These are phyloP conservation scores for Penicillium sp. DNA, from an alignment of 2,329 filamentous ascomycete genomes.

Conservation along the genomic window DNA sequence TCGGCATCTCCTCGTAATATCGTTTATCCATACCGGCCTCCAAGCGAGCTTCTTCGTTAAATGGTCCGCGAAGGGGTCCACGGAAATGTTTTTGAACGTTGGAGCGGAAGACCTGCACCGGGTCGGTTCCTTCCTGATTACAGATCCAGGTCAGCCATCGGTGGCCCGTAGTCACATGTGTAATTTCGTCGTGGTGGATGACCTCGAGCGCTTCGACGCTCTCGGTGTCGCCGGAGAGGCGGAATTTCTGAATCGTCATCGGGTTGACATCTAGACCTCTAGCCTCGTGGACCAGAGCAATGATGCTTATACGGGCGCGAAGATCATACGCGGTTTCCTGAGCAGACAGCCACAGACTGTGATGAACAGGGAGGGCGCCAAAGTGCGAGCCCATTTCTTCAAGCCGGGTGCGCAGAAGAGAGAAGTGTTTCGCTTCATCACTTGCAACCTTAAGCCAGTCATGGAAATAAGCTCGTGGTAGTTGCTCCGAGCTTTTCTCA, in stretches of 20 bases:
- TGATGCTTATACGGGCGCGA: slow-evolving; percentile 48
- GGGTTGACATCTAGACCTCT: slow-evolving; percentile 51
- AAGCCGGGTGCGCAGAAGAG: slow-evolving; percentile 45
- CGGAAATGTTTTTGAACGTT: slow-evolving; percentile 47
- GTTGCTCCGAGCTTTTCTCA: slow-evolving; percentile 20
- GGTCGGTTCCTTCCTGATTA: slow-evolving; percentile 46
- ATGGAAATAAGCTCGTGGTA: slow-evolving; percentile 49
- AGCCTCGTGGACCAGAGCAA: slow-evolving; percentile 51
- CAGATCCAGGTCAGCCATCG: slow-evolving; percentile 52
- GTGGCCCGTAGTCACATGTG: slow-evolving; percentile 51
- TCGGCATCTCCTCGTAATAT: slow-evolving; percentile 40
- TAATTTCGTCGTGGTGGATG: slow-evolving; percentile 53
- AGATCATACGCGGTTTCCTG: slow-evolving; percentile 46
- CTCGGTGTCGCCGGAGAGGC: slow-evolving; percentile 41
- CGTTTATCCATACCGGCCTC: slow-evolving; percentile 48
- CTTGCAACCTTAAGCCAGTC: slow-evolving; percentile 53
- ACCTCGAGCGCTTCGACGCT: slow-evolving; percentile 46
- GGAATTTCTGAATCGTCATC: slow-evolving; percentile 51
- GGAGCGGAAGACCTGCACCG: slow-evolving; percentile 47
- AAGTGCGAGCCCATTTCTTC: slow-evolving; percentile 49
- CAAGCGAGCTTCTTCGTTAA: slow-evolving; percentile 46
- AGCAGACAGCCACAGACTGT: slow-evolving; percentile 49
- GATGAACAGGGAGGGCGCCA: slow-evolving; percentile 49
- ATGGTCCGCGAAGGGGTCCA: slow-evolving; percentile 46
- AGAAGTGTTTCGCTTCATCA: slow-evolving; percentile 53